Conservation (phyloP, 2,329 filamentous ascomycete species). For the Fusarium sp. region DNA sequence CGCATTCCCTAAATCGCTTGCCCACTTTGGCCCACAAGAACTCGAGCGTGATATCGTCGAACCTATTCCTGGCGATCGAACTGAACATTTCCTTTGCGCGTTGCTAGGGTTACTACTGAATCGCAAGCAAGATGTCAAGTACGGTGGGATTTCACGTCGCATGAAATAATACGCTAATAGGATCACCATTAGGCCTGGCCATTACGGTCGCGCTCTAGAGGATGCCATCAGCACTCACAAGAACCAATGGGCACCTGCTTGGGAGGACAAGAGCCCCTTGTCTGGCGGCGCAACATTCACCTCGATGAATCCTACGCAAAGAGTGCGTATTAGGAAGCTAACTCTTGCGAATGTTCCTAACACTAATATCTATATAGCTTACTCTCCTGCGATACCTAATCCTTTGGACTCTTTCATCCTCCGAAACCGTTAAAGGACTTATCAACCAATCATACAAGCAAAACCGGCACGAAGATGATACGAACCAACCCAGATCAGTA, state of each 20-base stretch:
- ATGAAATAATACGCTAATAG: constrained; percentile 28
- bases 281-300: constrained; percentile 84
- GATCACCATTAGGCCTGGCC: constrained; percentile 76
- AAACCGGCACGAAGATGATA: constrained; percentile 80
- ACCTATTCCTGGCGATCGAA: constrained; percentile 81
- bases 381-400: constrained; percentile 84
- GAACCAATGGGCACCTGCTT: constrained; percentile 87
- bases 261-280: constrained; percentile 86
- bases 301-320: constrained; percentile 82
- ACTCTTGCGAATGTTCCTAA: constrained; percentile 2
- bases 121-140: constrained; percentile 99
- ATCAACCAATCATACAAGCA: constrained; percentile 93
- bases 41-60: constrained; percentile 89
- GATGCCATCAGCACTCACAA: constrained; percentile 89
- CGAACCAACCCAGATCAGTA: constrained; percentile 88
- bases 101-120: constrained; percentile 90
- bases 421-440: constrained; percentile 82
- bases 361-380: constrained; percentile 66
- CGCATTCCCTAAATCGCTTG: constrained; percentile 85
- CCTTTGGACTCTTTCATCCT: constrained; percentile 90
- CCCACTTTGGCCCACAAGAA: constrained; percentile 95
- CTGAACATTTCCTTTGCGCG: constrained; percentile 90
- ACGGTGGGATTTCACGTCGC: constrained; percentile 55
- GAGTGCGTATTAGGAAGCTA: constrained; percentile 67
- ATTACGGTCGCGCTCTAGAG: constrained; percentile 93